phyloP scores from a whole-genome alignment of 345 rosid species.

The Moricandia arvensis region DNA sequence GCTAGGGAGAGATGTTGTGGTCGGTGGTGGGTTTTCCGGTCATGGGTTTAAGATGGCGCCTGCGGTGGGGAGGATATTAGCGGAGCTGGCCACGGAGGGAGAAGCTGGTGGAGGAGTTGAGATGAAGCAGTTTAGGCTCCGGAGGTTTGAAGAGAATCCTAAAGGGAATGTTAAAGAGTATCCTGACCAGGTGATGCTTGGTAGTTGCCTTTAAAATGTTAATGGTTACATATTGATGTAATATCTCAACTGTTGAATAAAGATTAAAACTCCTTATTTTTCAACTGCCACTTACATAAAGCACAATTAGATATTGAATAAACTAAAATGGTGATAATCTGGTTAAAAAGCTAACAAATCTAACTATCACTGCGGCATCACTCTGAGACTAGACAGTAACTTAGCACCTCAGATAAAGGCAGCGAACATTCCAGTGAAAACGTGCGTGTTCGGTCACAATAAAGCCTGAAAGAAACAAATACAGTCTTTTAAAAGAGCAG shows the following conservation, averaged over 20 bases:
- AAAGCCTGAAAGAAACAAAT: background rate
- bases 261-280: too few species aligned
- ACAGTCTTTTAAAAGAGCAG: background rate
- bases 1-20: slow-evolving; percentile 69
- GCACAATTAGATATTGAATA: background rate
- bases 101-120: slow-evolving; percentile 52
- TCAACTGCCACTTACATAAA: background rate
- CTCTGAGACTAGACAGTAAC: too few species aligned
- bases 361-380: background rate
- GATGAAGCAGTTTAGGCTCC: slow-evolving; percentile 51
- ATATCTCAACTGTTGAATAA: slow-evolving; percentile 8
- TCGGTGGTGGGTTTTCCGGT: slow-evolving; percentile 80
- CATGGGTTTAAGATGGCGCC: slow-evolving; percentile 98
- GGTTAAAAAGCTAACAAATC: too few species aligned
- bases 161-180: slow-evolving; percentile 57
- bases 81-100: slow-evolving; percentile 58
- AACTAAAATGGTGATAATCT: background rate
- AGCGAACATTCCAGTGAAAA: background rate
- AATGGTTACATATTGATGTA: slow-evolving; percentile 11
- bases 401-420: background rate
- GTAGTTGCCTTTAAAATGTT: background rate
- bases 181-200: slow-evolving; percentile 49
- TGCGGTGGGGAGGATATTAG: slow-evolving; percentile 62
- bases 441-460: background rate
- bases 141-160: slow-evolving; percentile 57